Base-by-base conservation (phyloP, 108 stramenopile genomes). In the Fragilaria radians region DNA sequence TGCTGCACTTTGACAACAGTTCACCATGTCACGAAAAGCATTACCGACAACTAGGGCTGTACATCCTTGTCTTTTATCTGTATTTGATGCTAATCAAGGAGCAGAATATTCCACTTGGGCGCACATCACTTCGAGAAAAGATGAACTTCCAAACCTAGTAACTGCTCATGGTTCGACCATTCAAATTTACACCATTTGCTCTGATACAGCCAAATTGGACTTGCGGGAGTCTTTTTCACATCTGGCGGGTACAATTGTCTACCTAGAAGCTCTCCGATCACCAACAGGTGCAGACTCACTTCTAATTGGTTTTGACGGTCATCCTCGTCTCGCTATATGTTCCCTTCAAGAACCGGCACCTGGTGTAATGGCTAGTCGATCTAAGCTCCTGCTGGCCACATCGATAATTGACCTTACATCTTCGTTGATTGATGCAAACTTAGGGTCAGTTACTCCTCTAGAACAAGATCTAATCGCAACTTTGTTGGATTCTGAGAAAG, bases 81-180 rank as follows among this genome's bases (percentile, higher is more conserved):
- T 77, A 0, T 74, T 63, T 34, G 69, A 73, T 32, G 75, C 71
- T 31, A 70, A 49, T 26, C 21, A 58, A 21, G 80, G 80, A 14
- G 68, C 63, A 30, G 80, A 81, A 34, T 77, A 66, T 52, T 88
- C 90, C 0, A 80, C 69, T 0, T 92, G 86, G 87, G 86, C 87
- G 4, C 68, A 77, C 32, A 54, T 91, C 7, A 83, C 79, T 22
- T 31, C 14, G 24, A 56, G 24, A 9, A 46, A 67, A 19, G 59
- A 47, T 25, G 50, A 66, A 27, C 34, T 81, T n/a, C 85, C 85
- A 9, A 82, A 92, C 63, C 65, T 92, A 57, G 81, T 93, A 52
- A 93, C 88, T 22, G 91, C 91, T 1, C 76, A 87, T 33, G 72
- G 78, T 19, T 82, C 77, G n/a, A 71, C 87, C 5, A 52, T 93